These are phyloP conservation scores for Thuidium tamariscinum DNA, from an alignment of 225 moss, liverwort and hornwort species.

Conservation along the genomic window DNA sequence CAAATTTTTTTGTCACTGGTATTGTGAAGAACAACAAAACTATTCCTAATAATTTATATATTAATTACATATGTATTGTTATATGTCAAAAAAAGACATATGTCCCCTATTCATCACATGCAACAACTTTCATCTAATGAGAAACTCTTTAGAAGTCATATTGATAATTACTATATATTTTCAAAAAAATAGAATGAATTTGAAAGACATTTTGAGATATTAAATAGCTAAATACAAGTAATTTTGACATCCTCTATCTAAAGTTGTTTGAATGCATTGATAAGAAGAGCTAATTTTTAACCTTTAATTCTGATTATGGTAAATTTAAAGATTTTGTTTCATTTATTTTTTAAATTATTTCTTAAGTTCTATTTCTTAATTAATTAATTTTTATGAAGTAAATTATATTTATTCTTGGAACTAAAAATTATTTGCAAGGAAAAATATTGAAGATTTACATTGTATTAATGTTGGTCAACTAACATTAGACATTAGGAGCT, in stretches of 20 bases:
- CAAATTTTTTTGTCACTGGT: accelerated
- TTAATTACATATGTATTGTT: not conserved
- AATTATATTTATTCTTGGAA: not conserved
- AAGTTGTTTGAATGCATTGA: not conserved
- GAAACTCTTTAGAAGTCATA: not conserved
- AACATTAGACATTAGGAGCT: not conserved
- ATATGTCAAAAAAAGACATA: not conserved
- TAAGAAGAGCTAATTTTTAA: not conserved
- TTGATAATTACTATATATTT: not conserved
- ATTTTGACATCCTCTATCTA: not conserved
- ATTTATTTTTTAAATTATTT: not conserved
- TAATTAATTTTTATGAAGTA: not conserved
- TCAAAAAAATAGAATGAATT: not conserved
- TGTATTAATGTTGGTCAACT: not conserved
- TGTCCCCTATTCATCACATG: too few relatives aligned
- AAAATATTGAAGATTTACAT: not conserved
- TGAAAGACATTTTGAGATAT: not conserved
- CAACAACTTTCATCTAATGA: not conserved
- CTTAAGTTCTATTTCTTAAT: not conserved
- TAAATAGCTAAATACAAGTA: not conserved
- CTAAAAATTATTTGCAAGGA: not conserved
- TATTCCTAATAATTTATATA: not conserved
- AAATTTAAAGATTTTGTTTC: not conserved
- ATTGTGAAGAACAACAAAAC: accelerated
- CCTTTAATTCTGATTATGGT: not conserved